Evolutionary conservation across 2,329 filamentous ascomycete genomes (phyloP).

Genomic region (Pseudopithomyces maydicus): DNA sequence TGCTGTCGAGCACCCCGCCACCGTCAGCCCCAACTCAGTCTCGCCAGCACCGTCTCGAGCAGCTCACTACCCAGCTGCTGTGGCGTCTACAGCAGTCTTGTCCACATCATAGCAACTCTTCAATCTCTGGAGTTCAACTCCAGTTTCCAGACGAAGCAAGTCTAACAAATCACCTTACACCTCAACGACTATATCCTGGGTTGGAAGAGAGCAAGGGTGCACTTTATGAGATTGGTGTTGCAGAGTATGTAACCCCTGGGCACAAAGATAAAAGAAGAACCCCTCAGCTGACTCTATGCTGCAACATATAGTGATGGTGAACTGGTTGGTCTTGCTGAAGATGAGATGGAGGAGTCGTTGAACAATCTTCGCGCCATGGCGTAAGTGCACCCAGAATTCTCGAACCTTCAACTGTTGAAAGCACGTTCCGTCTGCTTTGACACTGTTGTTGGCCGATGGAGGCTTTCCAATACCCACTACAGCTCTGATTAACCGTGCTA

Average conservation of each 20-base stretch:
- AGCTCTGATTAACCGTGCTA: not conserved
- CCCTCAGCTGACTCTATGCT: no score
- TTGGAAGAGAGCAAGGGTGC: conserved; percentile 93
- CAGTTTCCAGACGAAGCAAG: conserved; percentile 72
- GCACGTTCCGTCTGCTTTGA: not conserved
- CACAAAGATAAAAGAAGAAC: no score
- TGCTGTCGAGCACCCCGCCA: conserved; percentile 40
- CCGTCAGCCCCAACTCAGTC: conserved; percentile 65
- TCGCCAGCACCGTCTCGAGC: conserved; percentile 82
- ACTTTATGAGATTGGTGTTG: conserved; percentile 93
- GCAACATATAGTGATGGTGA: conserved; percentile 67
- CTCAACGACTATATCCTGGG: conserved; percentile 67
- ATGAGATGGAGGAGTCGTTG: conserved; percentile 92
- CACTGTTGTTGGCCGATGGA: not conserved
- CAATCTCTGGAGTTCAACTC: conserved; percentile 75
- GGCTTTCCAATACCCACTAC: not conserved
- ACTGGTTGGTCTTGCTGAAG: conserved; percentile 82
- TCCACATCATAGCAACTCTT: conserved; percentile 82
- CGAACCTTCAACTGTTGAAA: no score
- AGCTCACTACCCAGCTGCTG: conserved; percentile 90
- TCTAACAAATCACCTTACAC: conserved; percentile 60
- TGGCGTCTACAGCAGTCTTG: conserved; percentile 96
- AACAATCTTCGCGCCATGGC: conserved; percentile 88
- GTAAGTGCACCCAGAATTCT: not conserved
- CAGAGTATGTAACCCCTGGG: conserved; percentile 62